These are phyloP conservation scores for Tolypocladium tundrense DNA, from an alignment of 2,329 filamentous ascomycete species.

Conservation along the genomic window DNA sequence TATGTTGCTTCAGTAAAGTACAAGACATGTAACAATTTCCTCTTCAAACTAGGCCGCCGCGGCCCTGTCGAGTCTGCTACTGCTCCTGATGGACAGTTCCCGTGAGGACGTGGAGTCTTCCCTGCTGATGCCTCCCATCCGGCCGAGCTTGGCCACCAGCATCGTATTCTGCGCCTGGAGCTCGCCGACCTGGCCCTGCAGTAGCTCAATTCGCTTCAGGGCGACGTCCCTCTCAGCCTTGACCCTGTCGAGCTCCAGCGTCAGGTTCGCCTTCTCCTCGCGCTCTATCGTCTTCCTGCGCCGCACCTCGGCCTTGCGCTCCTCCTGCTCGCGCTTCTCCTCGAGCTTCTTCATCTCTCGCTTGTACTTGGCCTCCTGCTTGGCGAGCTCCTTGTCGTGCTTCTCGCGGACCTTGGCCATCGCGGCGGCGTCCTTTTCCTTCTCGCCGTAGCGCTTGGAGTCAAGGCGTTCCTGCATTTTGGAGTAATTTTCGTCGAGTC, in stretches of 20 bases:
- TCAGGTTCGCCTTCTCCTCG: slow-evolving; percentile 39
- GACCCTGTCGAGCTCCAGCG: slow-evolving; percentile 41
- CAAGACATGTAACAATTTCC: neutral
- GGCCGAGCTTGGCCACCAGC: slow-evolving; percentile 45
- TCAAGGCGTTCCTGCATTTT: slow-evolving; percentile 39
- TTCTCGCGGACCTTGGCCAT: slow-evolving; percentile 51
- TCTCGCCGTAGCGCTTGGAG: slow-evolving; percentile 34
- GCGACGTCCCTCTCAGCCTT: slow-evolving; percentile 42
- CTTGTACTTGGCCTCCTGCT: slow-evolving; percentile 56
- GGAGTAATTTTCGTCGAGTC: slow-evolving; percentile 53
- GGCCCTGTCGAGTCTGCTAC: neutral
- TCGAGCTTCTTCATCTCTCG: slow-evolving; percentile 55
- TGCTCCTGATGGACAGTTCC: slow-evolving; percentile 1
- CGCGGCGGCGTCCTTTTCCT: slow-evolving; percentile 37
- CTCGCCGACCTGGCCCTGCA: slow-evolving; percentile 45
- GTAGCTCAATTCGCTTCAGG: slow-evolving; percentile 39
- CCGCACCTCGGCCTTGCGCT: slow-evolving; percentile 45
- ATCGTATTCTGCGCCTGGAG: slow-evolving; percentile 50
- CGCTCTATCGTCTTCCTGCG: slow-evolving; percentile 40
- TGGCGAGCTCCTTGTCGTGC: slow-evolving; percentile 52
- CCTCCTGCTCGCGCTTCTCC: slow-evolving; percentile 51
- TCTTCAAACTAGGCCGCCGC: neutral
- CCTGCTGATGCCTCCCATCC: slow-evolving; percentile 24
- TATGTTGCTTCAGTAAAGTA: neutral
- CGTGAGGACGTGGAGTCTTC: slow-evolving; percentile 2